Evolutionary conservation across 352 stramenopile genomes (phyloP).

Genomic region (Globisporangium barbulae): DNA sequence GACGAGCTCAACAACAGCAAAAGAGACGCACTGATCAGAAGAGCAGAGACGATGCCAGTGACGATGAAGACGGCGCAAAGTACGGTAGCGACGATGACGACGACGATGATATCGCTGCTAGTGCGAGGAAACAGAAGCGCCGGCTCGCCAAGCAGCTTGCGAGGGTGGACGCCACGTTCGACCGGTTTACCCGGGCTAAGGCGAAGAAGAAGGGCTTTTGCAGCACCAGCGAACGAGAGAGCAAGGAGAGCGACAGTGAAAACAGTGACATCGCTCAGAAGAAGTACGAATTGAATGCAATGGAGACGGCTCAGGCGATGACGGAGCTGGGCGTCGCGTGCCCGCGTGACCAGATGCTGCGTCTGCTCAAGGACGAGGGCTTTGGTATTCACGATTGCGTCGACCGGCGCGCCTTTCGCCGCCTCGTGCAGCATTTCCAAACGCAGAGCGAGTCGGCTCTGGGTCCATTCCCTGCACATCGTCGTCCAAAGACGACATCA

Average conservation of each 20-base stretch:
- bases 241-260: constrained; percentile 32
- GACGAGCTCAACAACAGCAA: constrained; percentile 12
- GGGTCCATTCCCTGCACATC: constrained; percentile 6
- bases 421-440: constrained; percentile 38
- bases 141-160: constrained; percentile 15
- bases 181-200: constrained; percentile 18
- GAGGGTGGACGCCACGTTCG: constrained; percentile 15
- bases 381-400: constrained; percentile 36
- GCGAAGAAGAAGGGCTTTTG: not conserved
- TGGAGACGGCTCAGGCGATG: constrained; percentile 66
- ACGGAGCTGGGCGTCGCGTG: constrained; percentile 62
- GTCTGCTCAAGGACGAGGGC: constrained; percentile 48
- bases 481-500: not conserved
- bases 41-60: constrained; percentile 11
- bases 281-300: constrained; percentile 25
- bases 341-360: constrained; percentile 57
- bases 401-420: constrained; percentile 29
- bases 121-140: constrained; percentile 12
- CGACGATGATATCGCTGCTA: not conserved
- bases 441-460: constrained; percentile 20
- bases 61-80: constrained; percentile 6
- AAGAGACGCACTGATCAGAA: constrained; percentile 2
- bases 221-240: constrained; percentile 14
- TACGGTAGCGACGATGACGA: not conserved
- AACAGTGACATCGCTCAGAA: constrained; percentile 25